A percentile compares a stretch with the other conserved stretches of the same genome.
phyloP scores from a whole-genome alignment of 345 rosid genomes.

The Camelina hispida region DNA sequence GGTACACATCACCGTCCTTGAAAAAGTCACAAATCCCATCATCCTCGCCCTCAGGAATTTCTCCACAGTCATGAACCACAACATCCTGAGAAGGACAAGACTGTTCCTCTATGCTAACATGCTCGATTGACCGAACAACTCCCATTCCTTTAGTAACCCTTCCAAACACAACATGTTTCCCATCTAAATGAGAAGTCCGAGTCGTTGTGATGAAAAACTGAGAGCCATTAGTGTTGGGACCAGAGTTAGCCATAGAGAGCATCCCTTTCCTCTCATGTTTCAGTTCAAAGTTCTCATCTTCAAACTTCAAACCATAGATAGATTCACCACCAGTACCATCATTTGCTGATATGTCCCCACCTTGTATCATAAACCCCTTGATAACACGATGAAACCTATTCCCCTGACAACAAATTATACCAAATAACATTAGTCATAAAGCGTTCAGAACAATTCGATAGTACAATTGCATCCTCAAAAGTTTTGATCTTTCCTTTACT shows the following conservation, averaged over 20 bases:
- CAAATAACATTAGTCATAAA: not conserved
- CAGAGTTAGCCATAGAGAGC: slow-evolving; percentile 92
- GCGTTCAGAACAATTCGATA: not conserved
- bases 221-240: slow-evolving; percentile 90
- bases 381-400: slow-evolving; percentile 78
- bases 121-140: slow-evolving; percentile 85
- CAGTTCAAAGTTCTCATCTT: slow-evolving; percentile 84
- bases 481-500: not conserved
- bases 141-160: slow-evolving; percentile 92
- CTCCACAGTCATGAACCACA: slow-evolving; percentile 76
- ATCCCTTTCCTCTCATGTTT: slow-evolving; percentile 98
- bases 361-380: slow-evolving; percentile 91
- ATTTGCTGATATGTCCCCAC: slow-evolving; percentile 92
- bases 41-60: slow-evolving; percentile 72
- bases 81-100: slow-evolving; percentile 67
- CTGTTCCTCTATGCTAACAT: slow-evolving; percentile 57
- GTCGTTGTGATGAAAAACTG: slow-evolving; percentile 96
- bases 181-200: slow-evolving; percentile 83
- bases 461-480: not conserved
- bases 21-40: slow-evolving; percentile 82
- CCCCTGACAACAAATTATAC: slow-evolving; percentile 58
- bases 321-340: slow-evolving; percentile 98
- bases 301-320: slow-evolving; percentile 84
- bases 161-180: slow-evolving; percentile 95
- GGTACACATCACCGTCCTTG: slow-evolving; percentile 86